Evolutionary conservation across 768 basidiomycete genomes (phyloP).

Genomic region (Lanmaoa rubissima): DNA sequence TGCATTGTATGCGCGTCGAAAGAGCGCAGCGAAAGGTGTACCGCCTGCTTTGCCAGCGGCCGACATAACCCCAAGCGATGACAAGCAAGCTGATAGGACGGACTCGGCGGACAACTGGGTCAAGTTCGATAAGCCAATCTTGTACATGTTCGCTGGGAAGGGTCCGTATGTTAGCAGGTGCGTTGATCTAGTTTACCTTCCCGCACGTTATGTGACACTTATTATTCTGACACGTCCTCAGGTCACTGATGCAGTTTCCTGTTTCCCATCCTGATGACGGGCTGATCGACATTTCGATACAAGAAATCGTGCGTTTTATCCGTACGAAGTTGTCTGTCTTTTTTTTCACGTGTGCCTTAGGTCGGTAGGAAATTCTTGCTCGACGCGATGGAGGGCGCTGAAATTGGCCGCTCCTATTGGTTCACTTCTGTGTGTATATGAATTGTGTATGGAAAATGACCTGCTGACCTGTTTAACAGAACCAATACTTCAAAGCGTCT

Average conservation of each 20-base stretch:
- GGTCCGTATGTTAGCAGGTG: conserved; percentile 73
- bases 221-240: conserved; percentile 21
- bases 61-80: conserved; percentile 12
- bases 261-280: conserved; percentile 80
- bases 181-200: conserved; percentile 4
- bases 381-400: conserved; percentile 56
- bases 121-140: conserved; percentile 61
- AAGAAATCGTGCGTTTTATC: conserved; percentile 51
- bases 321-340: neutral
- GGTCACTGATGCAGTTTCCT: conserved; percentile 82
- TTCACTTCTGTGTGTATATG: conserved; percentile 46
- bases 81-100: conserved; percentile 18
- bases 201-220: neutral
- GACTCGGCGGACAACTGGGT: conserved; percentile 62
- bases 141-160: conserved; percentile 76
- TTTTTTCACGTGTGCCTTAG: conserved; percentile 14
- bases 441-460: neutral
- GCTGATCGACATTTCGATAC: conserved; percentile 65
- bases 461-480: conserved; percentile 37
- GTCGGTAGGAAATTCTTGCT: conserved; percentile 47
- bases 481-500: conserved; percentile 69
- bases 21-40: conserved; percentile 13
- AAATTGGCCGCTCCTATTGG: conserved; percentile 64
- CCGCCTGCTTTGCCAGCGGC: conserved; percentile 7
- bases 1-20: conserved; percentile 41